Base-by-base conservation (phyloP, 108 stramenopile genomes). In the Cyclotella kingstonii region DNA sequence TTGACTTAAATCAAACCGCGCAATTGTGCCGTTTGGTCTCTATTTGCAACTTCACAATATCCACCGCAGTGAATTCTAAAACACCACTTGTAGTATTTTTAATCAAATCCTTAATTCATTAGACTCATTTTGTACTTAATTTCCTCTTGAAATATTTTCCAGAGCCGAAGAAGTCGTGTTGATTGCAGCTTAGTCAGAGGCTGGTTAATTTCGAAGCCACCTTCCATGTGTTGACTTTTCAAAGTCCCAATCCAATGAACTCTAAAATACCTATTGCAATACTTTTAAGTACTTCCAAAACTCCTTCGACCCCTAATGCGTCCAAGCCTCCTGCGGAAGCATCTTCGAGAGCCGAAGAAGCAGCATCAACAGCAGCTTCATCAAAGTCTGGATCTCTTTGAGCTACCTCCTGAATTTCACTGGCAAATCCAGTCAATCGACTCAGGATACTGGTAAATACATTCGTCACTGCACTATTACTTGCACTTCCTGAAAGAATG, bases 301-400 rank as follows among this genome's bases (percentile, higher is more conserved):
- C 41, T 23, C 57, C 59, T 41, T 74, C 73, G 9, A 66, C 4
- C 58, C 66, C 73, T 23, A 73, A 59, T 3, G 63, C 71, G 44
- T 73, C 71, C 31, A 73, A 5, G 19, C 73, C 73, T 26, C 58
- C 53, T 2, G 49, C 73, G 15, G 63, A 64, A 38, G 56, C 29
- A 61, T 74, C 73, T 39, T 74, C 73, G 47, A 74, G 28, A 12
- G 39, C 65, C 6, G 73, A 55, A 17, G 65, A 53, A 6, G 65
- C 53, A 41, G 60, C 47, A 50, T 74, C 60, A 31, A 54, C 73
- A 39, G 54, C 70, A 29, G 58, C 53, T 35, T 60, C 73, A 34
- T 56, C 68, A 15, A 53, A 43, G 19, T 67, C 67, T 0, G 63
- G 41, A 19, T 42, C 59, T 14, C 38, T 39, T 0, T 59, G 60